These are phyloP conservation scores for Vigna hirtella DNA, from an alignment of 306 rosid species.

Conservation along the genomic window DNA sequence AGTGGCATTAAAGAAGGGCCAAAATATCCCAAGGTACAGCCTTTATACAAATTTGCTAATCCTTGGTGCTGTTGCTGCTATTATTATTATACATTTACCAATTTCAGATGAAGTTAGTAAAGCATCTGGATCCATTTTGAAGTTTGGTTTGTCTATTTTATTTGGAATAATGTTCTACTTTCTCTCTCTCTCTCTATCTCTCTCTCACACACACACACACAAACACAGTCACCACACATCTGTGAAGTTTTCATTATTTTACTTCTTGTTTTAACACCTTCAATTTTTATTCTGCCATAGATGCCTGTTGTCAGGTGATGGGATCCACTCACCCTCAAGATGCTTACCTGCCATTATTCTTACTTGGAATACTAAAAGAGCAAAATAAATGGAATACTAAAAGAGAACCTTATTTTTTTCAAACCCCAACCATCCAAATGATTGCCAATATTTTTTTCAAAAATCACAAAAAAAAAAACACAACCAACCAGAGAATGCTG, in stretches of 20 bases:
- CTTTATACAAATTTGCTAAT: slow-evolving; percentile 21
- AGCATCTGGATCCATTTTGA: slow-evolving; percentile 35
- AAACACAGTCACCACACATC: background rate
- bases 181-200: no score
- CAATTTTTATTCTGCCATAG: background rate
- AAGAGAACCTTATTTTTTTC: background rate
- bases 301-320: slow-evolving; percentile 5
- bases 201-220: background rate
- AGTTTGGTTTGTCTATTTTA: slow-evolving; percentile 26
- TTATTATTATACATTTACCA: slow-evolving; percentile 10
- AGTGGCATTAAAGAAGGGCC: slow-evolving; percentile 58
- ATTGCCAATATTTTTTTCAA: background rate
- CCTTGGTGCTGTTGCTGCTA: background rate
- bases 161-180: background rate
- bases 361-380: slow-evolving; percentile 10
- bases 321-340: background rate
- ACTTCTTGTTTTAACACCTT: background rate
- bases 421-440: background rate
- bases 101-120: slow-evolving; percentile 20
- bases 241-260: slow-evolving; percentile 5
- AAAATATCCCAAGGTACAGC: slow-evolving; percentile 79
- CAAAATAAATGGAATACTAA: slow-evolving; percentile 15
- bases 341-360: background rate
- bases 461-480: background rate
- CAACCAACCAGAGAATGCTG: background rate